Evolutionary conservation across 345 rosid genomes (phyloP).

Genomic region (Sisymbrium altissimum): DNA sequence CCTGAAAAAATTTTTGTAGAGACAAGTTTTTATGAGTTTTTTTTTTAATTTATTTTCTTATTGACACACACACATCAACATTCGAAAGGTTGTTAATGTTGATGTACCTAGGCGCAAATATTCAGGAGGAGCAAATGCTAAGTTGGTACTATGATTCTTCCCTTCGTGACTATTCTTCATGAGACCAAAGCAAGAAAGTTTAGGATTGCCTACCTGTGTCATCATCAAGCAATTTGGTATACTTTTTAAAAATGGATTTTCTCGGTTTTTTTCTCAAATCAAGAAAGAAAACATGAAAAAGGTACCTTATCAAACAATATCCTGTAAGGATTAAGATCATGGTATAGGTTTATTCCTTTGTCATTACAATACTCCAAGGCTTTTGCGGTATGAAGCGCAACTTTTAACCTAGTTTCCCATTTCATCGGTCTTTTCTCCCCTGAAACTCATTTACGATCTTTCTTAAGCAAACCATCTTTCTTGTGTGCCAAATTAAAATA

Average conservation of each 20-base stretch:
- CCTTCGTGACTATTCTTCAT: constrained; percentile 92
- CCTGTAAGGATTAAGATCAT: constrained; percentile 88
- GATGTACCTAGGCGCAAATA: constrained; percentile 67
- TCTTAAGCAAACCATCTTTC: background rate
- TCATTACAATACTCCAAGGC: constrained; percentile 75
- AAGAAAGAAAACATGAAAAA: background rate
- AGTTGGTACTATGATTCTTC: constrained; percentile 79
- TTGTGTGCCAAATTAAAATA: background rate
- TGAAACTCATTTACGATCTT: constrained; percentile 18
- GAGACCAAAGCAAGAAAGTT: constrained; percentile 90
- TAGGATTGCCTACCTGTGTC: constrained; percentile 84
- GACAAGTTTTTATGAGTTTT: background rate
- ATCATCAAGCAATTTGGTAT: background rate
- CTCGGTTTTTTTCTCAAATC: background rate
- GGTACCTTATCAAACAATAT: constrained; percentile 76
- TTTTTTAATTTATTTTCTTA: background rate
- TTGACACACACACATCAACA: background rate
- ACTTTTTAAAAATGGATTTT: background rate
- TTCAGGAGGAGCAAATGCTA: constrained; percentile 96
- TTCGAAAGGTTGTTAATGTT: background rate
- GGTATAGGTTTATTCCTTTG: constrained; percentile 73
- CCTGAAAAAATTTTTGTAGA: constrained; percentile 42
- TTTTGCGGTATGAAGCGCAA: constrained; percentile 71
- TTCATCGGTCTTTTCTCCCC: constrained; percentile 97
- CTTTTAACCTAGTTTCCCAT: constrained; percentile 90